Base-by-base conservation (phyloP, 306 rosid species). In the Quillaja saponaria region DNA sequence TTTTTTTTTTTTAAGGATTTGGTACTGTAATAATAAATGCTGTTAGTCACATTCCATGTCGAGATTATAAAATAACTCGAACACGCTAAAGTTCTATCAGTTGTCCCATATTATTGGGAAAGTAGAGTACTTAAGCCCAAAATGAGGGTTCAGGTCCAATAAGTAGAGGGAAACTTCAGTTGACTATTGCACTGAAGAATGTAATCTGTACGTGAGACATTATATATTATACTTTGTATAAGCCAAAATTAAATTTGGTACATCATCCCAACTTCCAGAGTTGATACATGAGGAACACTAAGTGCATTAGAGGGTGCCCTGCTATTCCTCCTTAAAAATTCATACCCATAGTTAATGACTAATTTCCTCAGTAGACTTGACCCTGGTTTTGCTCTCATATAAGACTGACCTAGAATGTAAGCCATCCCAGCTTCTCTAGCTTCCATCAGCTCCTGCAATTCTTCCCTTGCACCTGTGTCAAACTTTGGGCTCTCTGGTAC, bases 201-300 rank as follows among this genome's bases (percentile, higher is more conserved):
- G 31, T 25, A 25, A 25, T 25, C 31, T 25, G 75, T 82, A 77
- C 86, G 82, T 18, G 68, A 72, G 39, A 52, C 57, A 41, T 49
- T 78, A 34, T 45, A 52, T 58, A 41, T 49, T 78, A 34, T 35
- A 53, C 33, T n/a, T 13, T 51, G 46, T 61, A 15, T 31, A 60
- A 41, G 47, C 61, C 64, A 66, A 75, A 81, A 19, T 70, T 69
- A 92, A 71, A 92, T 79, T 54, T 64, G 73, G 80, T 86, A 92
- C 68, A 84, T 61, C 98, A 92, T 92, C 60, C 96, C 98, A 60
- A 92, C 96, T 81, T 92, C 98, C 17, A 92, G 64, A 9, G 90
- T 77, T 37, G 96, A 86, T 16, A 88, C 86, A 31, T 84, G 87
- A 17, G 98, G 96, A 37, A 75, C 66, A 50, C 62, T 76, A 49